Evolutionary conservation across 495 filamentous ascomycete genomes (phyloP), one percentile per base, ranked within the genome.

Genomic region (Aspergillus wentii): DNA sequence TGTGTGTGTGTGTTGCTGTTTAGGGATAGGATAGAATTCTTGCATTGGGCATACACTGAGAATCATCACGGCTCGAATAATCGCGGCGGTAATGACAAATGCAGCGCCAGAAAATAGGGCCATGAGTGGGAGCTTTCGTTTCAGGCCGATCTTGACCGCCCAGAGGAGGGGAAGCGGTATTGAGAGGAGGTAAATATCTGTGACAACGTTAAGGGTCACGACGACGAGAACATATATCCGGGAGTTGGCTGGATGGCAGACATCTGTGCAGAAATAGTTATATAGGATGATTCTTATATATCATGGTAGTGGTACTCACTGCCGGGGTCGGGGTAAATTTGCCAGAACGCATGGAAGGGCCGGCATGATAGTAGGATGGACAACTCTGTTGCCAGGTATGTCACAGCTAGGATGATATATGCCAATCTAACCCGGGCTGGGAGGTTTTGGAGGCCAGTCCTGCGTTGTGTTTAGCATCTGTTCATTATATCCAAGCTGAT

Each of bases 51-150:
- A 36, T 46, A 73, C 71, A 1, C 57, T 72, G 2, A 75, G 43
- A 36, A 76, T 72, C 1, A 62, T 71, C 1, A 69, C 65, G 11
- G 68, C 70, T 13, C 79, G 76, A n/a, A 79, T 60, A 18, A 79
- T 72, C 0, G 66, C 65, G 11, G 71, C 71, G 8, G 65, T 52
- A 42, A 75, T 78, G 30, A 76, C 64, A 31, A 80, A 70, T n/a
- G 71, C 49, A 18, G 71, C 76, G 22, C 74, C 76, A 22, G 66
- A 65, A 38, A 80, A 80, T 39, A 80, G 69, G 16, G 64, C 40
- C 31, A 75, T 38, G 0, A 79, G 61, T 4, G 68, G 50, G 17
- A 68, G 32, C 30, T 78, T 80, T 33, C 64, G 60, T 17, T 49
- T 46, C 33, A 52, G 35, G 4, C 57, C 52, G 17, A 79, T 58